Conservation (phyloP, 2,329 filamentous ascomycete species). For the Boeremia lycopersici region DNA sequence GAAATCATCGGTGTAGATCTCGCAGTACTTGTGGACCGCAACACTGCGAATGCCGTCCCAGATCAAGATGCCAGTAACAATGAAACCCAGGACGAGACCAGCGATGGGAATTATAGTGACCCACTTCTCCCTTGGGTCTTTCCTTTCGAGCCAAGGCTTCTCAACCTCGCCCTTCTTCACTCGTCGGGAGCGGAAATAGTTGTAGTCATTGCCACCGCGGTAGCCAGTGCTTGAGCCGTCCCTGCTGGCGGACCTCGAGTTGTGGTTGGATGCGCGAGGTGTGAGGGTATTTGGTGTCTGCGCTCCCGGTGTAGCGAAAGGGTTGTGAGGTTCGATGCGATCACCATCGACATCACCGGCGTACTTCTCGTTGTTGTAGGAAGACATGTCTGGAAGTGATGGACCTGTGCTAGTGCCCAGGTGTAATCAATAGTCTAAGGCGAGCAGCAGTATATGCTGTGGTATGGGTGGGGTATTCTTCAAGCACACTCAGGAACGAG, state of each 20-base stretch:
- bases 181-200: constrained; percentile 72
- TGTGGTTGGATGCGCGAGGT: constrained; percentile 13
- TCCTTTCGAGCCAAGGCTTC: constrained; percentile 77
- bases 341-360: constrained; percentile 12
- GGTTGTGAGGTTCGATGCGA: constrained; percentile 20
- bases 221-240: constrained; percentile 18
- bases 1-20: constrained; percentile 71
- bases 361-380: constrained; percentile 15
- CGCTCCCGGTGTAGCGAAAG: constrained; percentile 22
- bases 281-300: constrained; percentile 19
- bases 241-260: constrained; percentile 16
- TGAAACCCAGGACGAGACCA: constrained; percentile 72
- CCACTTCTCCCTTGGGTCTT: constrained; percentile 83
- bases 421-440: not conserved
- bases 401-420: constrained; percentile 5
- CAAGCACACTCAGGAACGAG: constrained; percentile 11
- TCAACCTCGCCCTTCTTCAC: constrained; percentile 75
- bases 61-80: constrained; percentile 71
- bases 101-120: constrained; percentile 78
- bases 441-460: constrained; percentile 1
- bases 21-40: constrained; percentile 74
- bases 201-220: constrained; percentile 13
- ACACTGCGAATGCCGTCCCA: constrained; percentile 77
- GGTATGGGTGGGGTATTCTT: not conserved
- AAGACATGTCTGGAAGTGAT: constrained; percentile 6